Base-by-base conservation (phyloP, 129 eudicot species). In the Smallanthus sonchifolius region DNA sequence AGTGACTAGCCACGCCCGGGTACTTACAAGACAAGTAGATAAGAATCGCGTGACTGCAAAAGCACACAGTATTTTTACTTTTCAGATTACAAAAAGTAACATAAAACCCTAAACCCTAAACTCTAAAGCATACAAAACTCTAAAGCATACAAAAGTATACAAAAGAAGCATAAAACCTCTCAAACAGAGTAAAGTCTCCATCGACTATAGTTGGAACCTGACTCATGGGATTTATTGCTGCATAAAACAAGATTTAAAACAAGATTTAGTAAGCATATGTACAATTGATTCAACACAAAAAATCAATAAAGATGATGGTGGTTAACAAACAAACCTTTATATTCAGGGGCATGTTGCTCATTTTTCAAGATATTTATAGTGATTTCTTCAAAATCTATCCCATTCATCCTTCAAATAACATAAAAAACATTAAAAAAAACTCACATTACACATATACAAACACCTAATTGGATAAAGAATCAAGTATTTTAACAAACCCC, bases 21-120 rank as follows among this genome's bases (percentile, higher is more conserved):
- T 78, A 94, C 65, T 84, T 86, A 78, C 76, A 73, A 48, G 89
- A 84, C 44, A 92, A 83, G 79, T 91, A 91, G 72, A 81, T 87
- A 56, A 92, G 83, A 59, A 91, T 91, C 28, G 95, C 88, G 52
- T 93, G 97, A 65, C 98, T 93, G 92, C 85, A 87, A 80, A 47
- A 30, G 2, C 30, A 17, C 34, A 55, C 14, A 38, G 55, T 9
- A 39, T 6, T 16, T 24, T 3, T 30, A 4, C 3, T 7, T 51
- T 7, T 4, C 1, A 59, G 24, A 44, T 61, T 2, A 54, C 10
- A 0, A 2, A 49, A 73, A 63, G 17, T 52, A 36, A 43, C 13
- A 73, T 30, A 57, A 67, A 37, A n/a, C 45, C 19, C 4, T 34
- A n/a, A 63, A 64, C 47, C 32, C 9, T 36, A 36, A 34, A n/a